Base-by-base conservation (phyloP, 2,329 filamentous ascomycete genomes). In the Aspergillus sp. region DNA sequence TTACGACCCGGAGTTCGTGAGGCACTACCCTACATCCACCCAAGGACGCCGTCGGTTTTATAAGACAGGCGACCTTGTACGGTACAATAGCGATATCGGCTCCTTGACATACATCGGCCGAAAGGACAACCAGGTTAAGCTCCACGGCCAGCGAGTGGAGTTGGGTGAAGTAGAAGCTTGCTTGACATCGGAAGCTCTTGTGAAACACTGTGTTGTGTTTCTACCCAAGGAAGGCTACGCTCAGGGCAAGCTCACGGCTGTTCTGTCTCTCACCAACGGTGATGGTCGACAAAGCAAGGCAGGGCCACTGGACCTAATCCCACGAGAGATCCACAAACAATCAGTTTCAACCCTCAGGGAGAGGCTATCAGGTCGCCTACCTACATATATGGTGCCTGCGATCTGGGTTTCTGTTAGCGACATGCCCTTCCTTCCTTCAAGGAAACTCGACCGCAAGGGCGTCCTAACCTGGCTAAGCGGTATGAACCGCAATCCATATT, bases 81-180 rank as follows among this genome's bases (percentile, higher is more conserved):
- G 73, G 22, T 74, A 74, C 41, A 75, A 73, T 41, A 70, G 68
- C 1, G 68, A 73, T 18, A 58, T 61, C 26, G 74, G 74, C 20
- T 68, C 71, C 2, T 59, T 75, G 15, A 69, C 68, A 11, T 75
- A 72, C 59, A 58, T 87, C 32, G 85, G 85, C 12, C 80, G 88
- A 48, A 87, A 85, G 62, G 87, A 89, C 64, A 82, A 81, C 15
- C 86, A 87, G 68, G 82, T 88, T 53, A 89, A 90, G 71, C 74
- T 89, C 26, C 78, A 81, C 11, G 89, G 89, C 26, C 86, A 84
- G 62, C 77, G 87, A 53, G 81, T 88, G 50, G 89, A 86, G 71
- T 76, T 86, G 50, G 79, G 75, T 11, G 81, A 80, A 66, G 80
- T 80, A 54, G 82, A 77, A 66, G 74, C 72, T 59, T 75, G 71